Evolutionary conservation across 176 grass and related monocot genomes (phyloP), one percentile per base, ranked within the genome.

Genomic region (Secale cereale): DNA sequence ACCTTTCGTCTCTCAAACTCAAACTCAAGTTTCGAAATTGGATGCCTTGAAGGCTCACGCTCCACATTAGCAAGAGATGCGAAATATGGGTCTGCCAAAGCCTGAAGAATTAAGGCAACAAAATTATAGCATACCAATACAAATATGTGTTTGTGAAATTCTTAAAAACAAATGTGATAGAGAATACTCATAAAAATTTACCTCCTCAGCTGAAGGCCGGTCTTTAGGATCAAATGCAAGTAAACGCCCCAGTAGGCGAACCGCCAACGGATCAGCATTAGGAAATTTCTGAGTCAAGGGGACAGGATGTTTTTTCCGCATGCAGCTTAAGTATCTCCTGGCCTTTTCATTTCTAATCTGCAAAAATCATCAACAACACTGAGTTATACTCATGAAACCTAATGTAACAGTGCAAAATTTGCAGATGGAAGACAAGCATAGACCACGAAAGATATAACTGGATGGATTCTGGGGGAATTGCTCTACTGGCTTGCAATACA

Each of bases 341-440:
- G 97, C 97, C 79, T 99, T 99, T 54, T 99, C 97, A 92, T 99
- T 99, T 77, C 94, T 81, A 89, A 99, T 99, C 97, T 99, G 90
- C 56, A 81, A 74, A 84, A 3, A 19, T 29, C 22, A 23, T 48
- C 60, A 20, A 88, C 7, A 67, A 20, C 54, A 65, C 27, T 76
- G 72, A 64, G 54, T 33, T 16, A 27, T 74, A 80, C 17, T 29
- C 57, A 11, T 36, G 4, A 30, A 60, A 48, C 40, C 20, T 46
- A 61, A 76, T 76, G 71, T 46, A 74, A 11, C 36, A 45, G 35
- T 46, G 13, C 10, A 4, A 45, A 67, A 60, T 30, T 12, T 33
- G 45, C 75, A 79, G 31, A 32, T 46, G 12, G 48, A 50, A 12
- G 43, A 27, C 3, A 1, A 66, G 19, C 13, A 70, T 4, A 82